phyloP scores from a whole-genome alignment of 495 filamentous ascomycete species.

The Trichoderma erinaceum region DNA sequence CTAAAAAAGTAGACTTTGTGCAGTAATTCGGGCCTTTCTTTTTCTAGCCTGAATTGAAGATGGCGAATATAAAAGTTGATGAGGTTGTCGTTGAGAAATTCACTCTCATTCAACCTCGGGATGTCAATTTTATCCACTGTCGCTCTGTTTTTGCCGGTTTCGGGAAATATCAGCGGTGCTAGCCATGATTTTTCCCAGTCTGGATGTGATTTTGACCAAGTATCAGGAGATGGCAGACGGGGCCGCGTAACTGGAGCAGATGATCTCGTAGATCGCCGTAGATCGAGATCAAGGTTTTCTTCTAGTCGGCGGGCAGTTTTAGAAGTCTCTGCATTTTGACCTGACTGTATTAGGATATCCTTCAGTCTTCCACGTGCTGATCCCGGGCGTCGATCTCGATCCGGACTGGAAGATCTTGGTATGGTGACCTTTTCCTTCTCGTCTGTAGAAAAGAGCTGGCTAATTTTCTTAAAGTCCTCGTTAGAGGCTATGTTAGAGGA shows the following conservation, averaged over 20 bases:
- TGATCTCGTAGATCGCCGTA: background rate
- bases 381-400: background rate
- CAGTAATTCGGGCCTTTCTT: slow-evolving; percentile 49
- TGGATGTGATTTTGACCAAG: slow-evolving; percentile 39
- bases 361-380: background rate
- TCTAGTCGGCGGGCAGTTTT: background rate
- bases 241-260: background rate
- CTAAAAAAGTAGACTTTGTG: slow-evolving; percentile 80
- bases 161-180: slow-evolving; percentile 64
- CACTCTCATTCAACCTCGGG: slow-evolving; percentile 68
- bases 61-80: slow-evolving; percentile 80
- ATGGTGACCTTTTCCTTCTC: background rate
- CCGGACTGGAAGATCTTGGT: background rate
- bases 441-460: background rate
- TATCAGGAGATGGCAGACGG: background rate
- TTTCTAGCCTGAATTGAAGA: slow-evolving; percentile 58
- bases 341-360: background rate
- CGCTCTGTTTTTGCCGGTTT: slow-evolving; percentile 60
- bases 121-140: slow-evolving; percentile 77
- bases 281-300: background rate
- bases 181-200: slow-evolving; percentile 41
- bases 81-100: slow-evolving; percentile 89
- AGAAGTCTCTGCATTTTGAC: background rate
- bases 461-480: background rate
- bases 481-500: background rate